phyloP scores from a whole-genome alignment of 164 flowering plant genomes.

The Vitis vinifera region ASM3070453v1 NC_081811.1:22676501-22677000 shows the following conservation, averaged over 20 bases:
- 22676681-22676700: neutral
- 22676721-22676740: neutral
- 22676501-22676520: no score
- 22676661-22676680: neutral
- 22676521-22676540: no score
- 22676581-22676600: no score
- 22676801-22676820: neutral
- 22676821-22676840: neutral
- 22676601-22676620: neutral
- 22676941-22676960: neutral
- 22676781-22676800: neutral
- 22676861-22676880: neutral
- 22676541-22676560: no score
- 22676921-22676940: conserved; percentile 1
- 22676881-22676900: neutral
- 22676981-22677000: neutral
- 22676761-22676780: neutral
- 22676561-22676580: no score
- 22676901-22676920: neutral
- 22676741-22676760: neutral
- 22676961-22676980: neutral
- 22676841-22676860: neutral
- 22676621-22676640: neutral
- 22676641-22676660: neutral
- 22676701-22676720: neutral